These are phyloP conservation scores for Teratosphaeriaceae sp. DNA, from an alignment of 2,329 filamentous ascomycete species.

Conservation along the genomic window DNA sequence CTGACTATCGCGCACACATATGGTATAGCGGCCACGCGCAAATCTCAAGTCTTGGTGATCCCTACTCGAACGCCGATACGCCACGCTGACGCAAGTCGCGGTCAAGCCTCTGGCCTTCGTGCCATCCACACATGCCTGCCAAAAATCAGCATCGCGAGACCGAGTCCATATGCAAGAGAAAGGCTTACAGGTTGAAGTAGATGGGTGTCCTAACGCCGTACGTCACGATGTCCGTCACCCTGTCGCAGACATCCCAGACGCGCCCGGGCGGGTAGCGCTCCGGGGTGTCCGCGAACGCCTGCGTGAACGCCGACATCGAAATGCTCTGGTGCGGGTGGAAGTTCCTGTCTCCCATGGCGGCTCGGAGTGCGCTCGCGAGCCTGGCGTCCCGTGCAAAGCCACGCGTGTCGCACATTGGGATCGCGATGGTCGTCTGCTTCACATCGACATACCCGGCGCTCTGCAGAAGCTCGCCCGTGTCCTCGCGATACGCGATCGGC, in stretches of 20 bases:
- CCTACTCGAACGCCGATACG: background rate
- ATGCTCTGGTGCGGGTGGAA: background rate
- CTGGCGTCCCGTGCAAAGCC: background rate
- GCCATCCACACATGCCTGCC: conserved; percentile 43
- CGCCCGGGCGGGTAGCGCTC: too few relatives aligned
- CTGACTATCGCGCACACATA: too few relatives aligned
- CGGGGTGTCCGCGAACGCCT: background rate
- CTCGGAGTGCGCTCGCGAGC: background rate
- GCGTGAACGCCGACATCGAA: background rate
- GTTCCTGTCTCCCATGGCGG: background rate
- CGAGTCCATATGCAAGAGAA: conserved; percentile 5
- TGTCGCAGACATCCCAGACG: too few relatives aligned
- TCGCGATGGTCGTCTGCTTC: conserved; percentile 17
- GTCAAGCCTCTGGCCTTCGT: conserved; percentile 30
- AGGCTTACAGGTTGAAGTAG: conserved; percentile 16
- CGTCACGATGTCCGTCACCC: too few relatives aligned
- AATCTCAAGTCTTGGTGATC: background rate
- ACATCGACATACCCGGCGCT: conserved; percentile 75
- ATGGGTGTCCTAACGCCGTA: conserved; percentile 17
- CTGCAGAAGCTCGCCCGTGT: conserved; percentile 56
- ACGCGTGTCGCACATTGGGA: background rate
- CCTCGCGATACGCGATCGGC: conserved; percentile 59
- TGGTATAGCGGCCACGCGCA: background rate
- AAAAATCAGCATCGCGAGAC: conserved; percentile 6
- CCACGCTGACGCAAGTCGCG: background rate